Evolutionary conservation across 2,329 filamentous ascomycete genomes (phyloP).

Genomic region (Chaetomiaceae sp.): DNA sequence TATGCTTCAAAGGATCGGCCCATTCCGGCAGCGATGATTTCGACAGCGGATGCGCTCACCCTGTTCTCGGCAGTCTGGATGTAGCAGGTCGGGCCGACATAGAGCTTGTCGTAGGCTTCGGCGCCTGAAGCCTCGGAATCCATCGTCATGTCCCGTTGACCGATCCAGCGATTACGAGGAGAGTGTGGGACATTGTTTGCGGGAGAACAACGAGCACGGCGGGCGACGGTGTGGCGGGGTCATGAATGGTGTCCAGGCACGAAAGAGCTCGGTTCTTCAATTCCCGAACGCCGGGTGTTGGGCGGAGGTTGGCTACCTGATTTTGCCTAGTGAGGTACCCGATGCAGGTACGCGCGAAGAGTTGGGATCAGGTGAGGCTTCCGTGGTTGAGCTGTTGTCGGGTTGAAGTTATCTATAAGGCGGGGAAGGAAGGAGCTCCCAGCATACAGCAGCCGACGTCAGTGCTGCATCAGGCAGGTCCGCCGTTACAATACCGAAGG

Average conservation of each 20-base stretch:
- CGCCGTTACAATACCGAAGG: no score
- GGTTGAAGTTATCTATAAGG: constrained; percentile 8
- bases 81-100: constrained; percentile 26
- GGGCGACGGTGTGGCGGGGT: not conserved
- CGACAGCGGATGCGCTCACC: constrained; percentile 19
- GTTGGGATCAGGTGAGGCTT: no score
- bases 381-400: no score
- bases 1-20: no score
- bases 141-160: constrained; percentile 13
- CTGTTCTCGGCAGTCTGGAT: constrained; percentile 29
- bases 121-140: not conserved
- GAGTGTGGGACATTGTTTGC: constrained; percentile 11
- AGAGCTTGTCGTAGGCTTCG: constrained; percentile 22
- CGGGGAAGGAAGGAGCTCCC: not conserved
- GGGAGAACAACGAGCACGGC: not conserved
- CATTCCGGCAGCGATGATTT: no score
- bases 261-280: no score
- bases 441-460: not conserved
- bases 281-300: not conserved
- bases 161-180: not conserved
- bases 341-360: no score
- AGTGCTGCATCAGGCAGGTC: not conserved
- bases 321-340: no score
- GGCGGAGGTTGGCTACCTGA: not conserved
- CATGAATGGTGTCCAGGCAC: not conserved